These are phyloP conservation scores for Jamesozyma lodderae DNA, from an alignment of 805 yeast genomes.

Conservation along the genomic window DNA sequence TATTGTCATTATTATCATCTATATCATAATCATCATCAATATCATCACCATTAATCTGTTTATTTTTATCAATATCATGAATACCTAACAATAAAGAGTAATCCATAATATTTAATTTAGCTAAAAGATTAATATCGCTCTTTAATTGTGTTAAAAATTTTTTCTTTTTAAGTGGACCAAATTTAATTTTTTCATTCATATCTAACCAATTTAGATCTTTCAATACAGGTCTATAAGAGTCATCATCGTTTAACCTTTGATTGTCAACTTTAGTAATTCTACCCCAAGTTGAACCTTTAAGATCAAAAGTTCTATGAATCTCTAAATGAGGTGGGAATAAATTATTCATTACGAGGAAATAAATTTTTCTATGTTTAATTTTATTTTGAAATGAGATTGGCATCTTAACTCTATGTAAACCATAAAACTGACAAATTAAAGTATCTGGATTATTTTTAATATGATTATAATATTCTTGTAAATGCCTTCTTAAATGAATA, in stretches of 20 bases:
- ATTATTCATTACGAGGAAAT: constrained; percentile 93
- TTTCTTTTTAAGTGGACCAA: constrained; percentile 63
- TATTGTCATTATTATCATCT: not conserved
- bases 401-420: constrained; percentile 86
- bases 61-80: constrained; percentile 50
- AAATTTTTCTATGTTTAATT: constrained; percentile 57
- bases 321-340: constrained; percentile 89
- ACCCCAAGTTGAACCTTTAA: constrained; percentile 90
- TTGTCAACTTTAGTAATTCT: constrained; percentile 40
- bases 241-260: constrained; percentile 17
- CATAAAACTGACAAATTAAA: constrained; percentile 85
- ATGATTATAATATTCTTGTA: constrained; percentile 74
- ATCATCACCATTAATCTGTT: not conserved
- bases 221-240: constrained; percentile 38
- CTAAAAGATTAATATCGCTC: constrained; percentile 63
- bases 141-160: constrained; percentile 60
- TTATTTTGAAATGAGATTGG: constrained; percentile 42
- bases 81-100: constrained; percentile 84
- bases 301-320: constrained; percentile 75
- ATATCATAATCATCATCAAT: not conserved
- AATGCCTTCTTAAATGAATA: constrained; percentile 61
- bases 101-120: constrained; percentile 84
- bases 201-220: constrained; percentile 89
- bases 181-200: constrained; percentile 48
- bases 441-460: constrained; percentile 80